Evolutionary conservation across 768 basidiomycete species (phyloP).

Genomic region (Auricularia heimuer): DNA sequence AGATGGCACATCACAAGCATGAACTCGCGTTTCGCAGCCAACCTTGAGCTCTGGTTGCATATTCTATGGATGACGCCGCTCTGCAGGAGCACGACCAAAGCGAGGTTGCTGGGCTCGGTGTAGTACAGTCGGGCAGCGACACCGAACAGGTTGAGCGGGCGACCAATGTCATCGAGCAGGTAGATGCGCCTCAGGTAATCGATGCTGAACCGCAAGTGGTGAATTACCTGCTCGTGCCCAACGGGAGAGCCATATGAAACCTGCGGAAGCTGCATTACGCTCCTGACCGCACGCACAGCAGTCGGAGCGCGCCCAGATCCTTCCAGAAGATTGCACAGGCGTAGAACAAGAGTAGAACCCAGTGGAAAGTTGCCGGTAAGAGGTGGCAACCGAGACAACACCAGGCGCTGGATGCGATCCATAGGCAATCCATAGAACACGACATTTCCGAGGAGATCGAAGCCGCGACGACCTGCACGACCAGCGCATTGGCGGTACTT

Average conservation of each 20-base stretch:
- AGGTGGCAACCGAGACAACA: conserved; percentile 52
- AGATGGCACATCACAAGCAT: conserved; percentile 53
- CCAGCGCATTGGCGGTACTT: conserved; percentile 69
- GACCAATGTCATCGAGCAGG: conserved; percentile 43
- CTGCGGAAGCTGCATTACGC: conserved; percentile 46
- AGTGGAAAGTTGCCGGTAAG: conserved; percentile 57
- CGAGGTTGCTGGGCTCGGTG: conserved; percentile 62
- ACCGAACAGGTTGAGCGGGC: conserved; percentile 46
- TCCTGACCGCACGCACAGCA: conserved; percentile 40
- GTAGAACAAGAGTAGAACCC: conserved; percentile 53
- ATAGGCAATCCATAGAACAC: conserved; percentile 61
- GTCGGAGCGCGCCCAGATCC: conserved; percentile 44
- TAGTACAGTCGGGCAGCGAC: conserved; percentile 41
- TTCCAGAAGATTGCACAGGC: conserved; percentile 54
- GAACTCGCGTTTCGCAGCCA: conserved; percentile 38
- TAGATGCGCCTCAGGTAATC: conserved; percentile 55
- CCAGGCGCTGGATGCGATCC: conserved; percentile 52
- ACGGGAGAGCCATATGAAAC: conserved; percentile 47
- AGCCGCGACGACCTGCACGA: conserved; percentile 63
- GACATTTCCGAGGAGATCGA: conserved; percentile 58
- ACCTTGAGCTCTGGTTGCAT: conserved; percentile 30
- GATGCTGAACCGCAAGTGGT: conserved; percentile 60
- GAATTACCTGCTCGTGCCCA: conserved; percentile 47
- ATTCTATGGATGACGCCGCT: conserved; percentile 50
- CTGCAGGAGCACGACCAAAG: conserved; percentile 47